These are phyloP conservation scores for Ceratocystis variospora DNA, from an alignment of 2,329 filamentous ascomycete genomes.

Conservation along the genomic window DNA sequence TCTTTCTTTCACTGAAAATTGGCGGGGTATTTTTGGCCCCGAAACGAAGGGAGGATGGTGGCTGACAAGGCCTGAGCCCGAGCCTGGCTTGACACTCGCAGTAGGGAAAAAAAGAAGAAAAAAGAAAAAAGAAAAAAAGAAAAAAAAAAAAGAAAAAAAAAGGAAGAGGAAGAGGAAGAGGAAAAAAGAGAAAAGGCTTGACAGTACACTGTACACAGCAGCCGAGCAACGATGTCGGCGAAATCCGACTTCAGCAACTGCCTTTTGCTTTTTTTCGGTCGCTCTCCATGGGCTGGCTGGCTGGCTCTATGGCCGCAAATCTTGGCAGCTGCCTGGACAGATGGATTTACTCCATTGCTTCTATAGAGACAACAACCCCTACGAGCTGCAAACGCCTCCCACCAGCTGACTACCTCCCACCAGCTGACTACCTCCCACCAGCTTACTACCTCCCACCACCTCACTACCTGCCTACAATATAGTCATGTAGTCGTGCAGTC, in stretches of 20 bases:
- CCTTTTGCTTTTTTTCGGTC: background rate
- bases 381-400: no score
- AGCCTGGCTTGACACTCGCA: background rate
- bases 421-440: no score
- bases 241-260: background rate
- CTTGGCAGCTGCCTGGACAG: no score
- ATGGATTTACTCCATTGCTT: no score
- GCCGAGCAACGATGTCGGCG: background rate
- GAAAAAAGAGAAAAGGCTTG: background rate
- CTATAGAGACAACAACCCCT: no score
- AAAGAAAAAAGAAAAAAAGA: background rate
- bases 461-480: no score
- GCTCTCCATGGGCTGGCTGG: background rate
- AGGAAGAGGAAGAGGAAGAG: background rate
- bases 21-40: constrained; percentile 10
- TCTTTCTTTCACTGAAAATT: background rate
- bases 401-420: no score
- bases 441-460: no score
- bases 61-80: background rate
- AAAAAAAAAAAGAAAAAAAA: background rate
- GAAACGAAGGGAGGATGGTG: background rate
- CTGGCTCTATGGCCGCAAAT: no score
- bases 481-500: no score
- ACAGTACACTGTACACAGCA: background rate
- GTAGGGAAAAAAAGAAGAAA: background rate